A percentile compares a stretch with the other conserved stretches of the same genome.
These are phyloP conservation scores for Vitis amurensis DNA, from an alignment of 164 flowering plant genomes.

Conservation along the genomic window DNA sequence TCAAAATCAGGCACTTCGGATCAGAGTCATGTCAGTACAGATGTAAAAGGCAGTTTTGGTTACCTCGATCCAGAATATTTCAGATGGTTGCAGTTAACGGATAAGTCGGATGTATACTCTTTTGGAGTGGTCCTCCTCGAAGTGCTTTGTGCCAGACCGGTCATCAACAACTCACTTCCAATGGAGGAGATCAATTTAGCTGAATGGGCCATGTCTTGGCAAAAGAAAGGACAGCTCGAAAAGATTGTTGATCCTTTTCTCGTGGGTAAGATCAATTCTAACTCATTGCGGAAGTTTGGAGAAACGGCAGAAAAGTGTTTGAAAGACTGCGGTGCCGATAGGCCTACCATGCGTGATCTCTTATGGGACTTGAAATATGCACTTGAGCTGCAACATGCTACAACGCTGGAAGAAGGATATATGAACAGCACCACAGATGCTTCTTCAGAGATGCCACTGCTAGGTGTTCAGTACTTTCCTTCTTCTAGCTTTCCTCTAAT, in stretches of 20 bases:
- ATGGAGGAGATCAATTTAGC: not conserved
- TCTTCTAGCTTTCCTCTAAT: too few relatives aligned
- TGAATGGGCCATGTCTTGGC: not conserved
- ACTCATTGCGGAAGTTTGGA: constrained; percentile 1
- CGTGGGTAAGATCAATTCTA: not conserved
- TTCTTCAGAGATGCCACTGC: too few relatives aligned
- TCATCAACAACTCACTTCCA: not conserved
- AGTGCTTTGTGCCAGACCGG: constrained; percentile 1
- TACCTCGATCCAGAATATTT: constrained; percentile 1
- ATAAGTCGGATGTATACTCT: constrained; percentile 1
- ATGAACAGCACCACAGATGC: too few relatives aligned
- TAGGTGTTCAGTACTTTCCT: too few relatives aligned
- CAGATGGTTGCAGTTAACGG: not conserved
- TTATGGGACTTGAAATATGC: constrained; percentile 8
- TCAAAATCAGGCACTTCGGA: not conserved
- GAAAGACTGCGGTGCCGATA: not conserved
- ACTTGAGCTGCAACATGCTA: constrained; percentile 3
- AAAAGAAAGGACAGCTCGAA: not conserved
- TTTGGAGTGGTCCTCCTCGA: constrained; percentile 3
- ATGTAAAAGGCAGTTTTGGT: not conserved
- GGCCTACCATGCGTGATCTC: constrained; percentile 1
- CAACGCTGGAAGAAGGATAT: not conserved
- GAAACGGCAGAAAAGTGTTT: constrained; percentile 3
- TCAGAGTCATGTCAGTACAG: constrained; percentile 2
- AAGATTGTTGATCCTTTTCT: constrained; percentile 1